Base-by-base conservation (phyloP, 495 filamentous ascomycete species). In the Xylaria venustula region DNA sequence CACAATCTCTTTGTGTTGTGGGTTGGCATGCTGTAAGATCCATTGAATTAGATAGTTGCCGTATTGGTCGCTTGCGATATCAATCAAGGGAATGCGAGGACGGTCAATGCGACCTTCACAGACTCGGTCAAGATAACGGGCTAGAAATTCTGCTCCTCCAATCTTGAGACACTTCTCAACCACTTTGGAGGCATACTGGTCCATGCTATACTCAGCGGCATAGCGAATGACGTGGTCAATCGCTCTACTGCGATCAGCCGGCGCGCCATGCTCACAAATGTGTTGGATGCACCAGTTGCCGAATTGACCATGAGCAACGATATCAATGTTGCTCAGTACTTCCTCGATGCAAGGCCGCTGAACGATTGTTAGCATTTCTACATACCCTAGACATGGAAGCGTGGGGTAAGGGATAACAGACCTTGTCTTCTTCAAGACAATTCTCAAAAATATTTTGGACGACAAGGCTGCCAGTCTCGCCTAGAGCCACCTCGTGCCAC, bases 231-330 rank as follows among this genome's bases (percentile, higher is more conserved):
- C 91, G 73, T 97, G 93, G 67, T 98, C 95, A 66, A 97, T 87
- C 25, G 94, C 94, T 64, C 91, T 87, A 75, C 87, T 95, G 69
- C 92, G 92, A 71, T 98, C 94, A 58, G 87, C 87, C 26, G 93
- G 91, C 61, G 89, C 87, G 37, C 94, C 95, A 72, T 98, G 95
- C 71, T 98, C 94, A 77, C 94, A 98, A 70, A 98, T 92, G 75
- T 98, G 94, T 74, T 98, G 94, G 66, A 98, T 98, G 75, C 94
- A 98, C 94, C 94, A 98, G 70, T 98, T 98, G 49, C 94, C 94
- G 71, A 98, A 98, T 70, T 98, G 94, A n/a, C 94, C 94, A 73
- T 96, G 94, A 46, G 94, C 88, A 67, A 98, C 90, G 54, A 97
- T 87, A 74, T 98, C 91, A 58, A 98, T 95, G 71, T 92, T 96